Percentiles rank a stretch among this genome's conserved stretches.
Evolutionary conservation across 495 filamentous ascomycete species (phyloP).

Genomic region (Massariosphaeria phaeospora): DNA sequence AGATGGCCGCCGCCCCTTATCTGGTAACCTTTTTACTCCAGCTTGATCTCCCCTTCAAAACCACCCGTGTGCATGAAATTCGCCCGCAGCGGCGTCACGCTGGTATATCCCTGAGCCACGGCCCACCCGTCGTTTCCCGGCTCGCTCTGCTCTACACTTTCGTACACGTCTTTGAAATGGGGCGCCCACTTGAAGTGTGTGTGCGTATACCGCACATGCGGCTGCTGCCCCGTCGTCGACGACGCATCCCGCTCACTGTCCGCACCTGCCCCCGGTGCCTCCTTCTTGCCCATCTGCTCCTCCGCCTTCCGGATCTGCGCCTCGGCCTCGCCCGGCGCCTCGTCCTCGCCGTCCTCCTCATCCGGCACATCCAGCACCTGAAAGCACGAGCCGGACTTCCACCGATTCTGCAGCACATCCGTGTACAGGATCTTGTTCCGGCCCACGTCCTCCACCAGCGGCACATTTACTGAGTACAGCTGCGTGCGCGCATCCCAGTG

Average conservation of each 20-base stretch:
- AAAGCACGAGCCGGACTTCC: constrained; percentile 79
- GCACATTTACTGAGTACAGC: constrained; percentile 84
- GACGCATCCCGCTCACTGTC: constrained; percentile 26
- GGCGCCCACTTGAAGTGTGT: constrained; percentile 95
- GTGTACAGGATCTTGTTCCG: constrained; percentile 70
- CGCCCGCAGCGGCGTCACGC: constrained; percentile 84
- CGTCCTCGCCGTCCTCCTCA: constrained; percentile 48
- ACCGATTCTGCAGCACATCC: constrained; percentile 79
- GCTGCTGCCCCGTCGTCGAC: not conserved
- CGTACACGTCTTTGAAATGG: constrained; percentile 76
- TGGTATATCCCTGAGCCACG: constrained; percentile 81
- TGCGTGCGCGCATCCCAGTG: constrained; percentile 75
- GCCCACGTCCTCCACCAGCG: constrained; percentile 64
- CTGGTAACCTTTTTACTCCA: constrained; percentile 34
- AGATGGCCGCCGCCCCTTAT: not conserved
- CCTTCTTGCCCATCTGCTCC: constrained; percentile 40
- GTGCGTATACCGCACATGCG: constrained; percentile 51
- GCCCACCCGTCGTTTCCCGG: constrained; percentile 95
- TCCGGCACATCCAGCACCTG: constrained; percentile 57
- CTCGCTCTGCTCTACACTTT: constrained; percentile 69
- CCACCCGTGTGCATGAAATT: constrained; percentile 77
- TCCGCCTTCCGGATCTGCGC: constrained; percentile 53
- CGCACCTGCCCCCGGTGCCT: constrained; percentile 12
- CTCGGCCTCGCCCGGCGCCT: constrained; percentile 63
- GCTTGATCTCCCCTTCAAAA: constrained; percentile 70